Evolutionary conservation across 202 grass and related monocot species (phyloP).

Genomic region (Carex sylvatica): DNA sequence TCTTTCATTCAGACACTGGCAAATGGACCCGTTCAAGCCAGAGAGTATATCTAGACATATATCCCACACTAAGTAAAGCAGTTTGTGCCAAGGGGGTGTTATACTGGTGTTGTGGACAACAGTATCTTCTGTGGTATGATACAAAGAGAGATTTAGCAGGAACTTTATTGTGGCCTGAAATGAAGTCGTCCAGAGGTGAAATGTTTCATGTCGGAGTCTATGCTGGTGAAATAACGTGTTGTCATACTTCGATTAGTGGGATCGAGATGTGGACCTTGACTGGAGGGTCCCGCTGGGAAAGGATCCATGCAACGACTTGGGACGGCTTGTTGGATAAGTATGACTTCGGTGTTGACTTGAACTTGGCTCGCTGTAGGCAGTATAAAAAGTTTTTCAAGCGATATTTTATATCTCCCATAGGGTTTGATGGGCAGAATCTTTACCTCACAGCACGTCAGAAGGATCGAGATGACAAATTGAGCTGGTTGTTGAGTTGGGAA

Average conservation of each 20-base stretch:
- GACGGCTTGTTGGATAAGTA: neutral
- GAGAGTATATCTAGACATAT: neutral
- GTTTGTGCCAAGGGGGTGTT: neutral
- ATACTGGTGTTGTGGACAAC: neutral
- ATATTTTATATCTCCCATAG: neutral
- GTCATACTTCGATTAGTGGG: neutral
- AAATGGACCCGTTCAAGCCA: neutral
- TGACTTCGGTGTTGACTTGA: neutral
- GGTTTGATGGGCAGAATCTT: neutral
- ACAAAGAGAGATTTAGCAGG: neutral
- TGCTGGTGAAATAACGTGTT: neutral
- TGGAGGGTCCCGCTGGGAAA: neutral
- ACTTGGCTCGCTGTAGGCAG: neutral
- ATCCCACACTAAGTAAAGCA: neutral
- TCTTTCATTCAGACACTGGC: conserved; percentile 11
- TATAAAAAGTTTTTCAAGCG: neutral
- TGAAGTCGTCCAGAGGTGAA: too few relatives aligned
- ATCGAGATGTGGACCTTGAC: neutral
- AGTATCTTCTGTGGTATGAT: neutral
- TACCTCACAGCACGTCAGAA: neutral
- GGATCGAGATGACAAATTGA: neutral
- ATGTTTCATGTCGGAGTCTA: neutral
- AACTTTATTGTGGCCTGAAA: neutral
- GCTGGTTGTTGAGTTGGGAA: neutral
- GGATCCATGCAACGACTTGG: neutral